A percentile compares a stretch with the other conserved stretches of the same genome.
phyloP scores from a whole-genome alignment of 2,329 filamentous ascomycete genomes.

The Ramularia endophylla region DNA sequence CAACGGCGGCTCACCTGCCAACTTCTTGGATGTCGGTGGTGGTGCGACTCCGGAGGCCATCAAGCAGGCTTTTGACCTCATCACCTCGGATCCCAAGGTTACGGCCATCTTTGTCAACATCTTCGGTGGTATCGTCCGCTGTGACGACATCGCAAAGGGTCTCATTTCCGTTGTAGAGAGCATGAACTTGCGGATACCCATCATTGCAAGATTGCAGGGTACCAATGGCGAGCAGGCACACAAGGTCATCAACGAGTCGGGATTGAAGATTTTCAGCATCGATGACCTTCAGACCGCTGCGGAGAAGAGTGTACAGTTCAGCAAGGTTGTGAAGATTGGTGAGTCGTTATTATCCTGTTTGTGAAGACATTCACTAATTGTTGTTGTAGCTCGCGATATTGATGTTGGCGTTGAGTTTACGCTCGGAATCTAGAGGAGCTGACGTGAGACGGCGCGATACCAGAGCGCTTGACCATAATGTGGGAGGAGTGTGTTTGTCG shows the following conservation, averaged over 20 bases:
- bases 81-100: conserved; percentile 97
- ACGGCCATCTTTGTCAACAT: conserved; percentile 99
- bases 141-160: conserved; percentile 93
- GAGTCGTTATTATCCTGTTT: conserved; percentile 37
- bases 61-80: conserved; percentile 95
- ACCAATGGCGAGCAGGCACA: conserved; percentile 97
- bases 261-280: conserved; percentile 99
- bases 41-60: conserved; percentile 96
- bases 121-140: conserved; percentile 97
- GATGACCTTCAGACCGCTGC: conserved; percentile 96
- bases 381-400: conserved; percentile 70
- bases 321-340: conserved; percentile 98
- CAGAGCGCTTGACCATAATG: too few species aligned
- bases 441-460: too few species aligned
- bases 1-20: conserved; percentile 90
- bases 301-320: conserved; percentile 98
- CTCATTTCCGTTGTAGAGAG: conserved; percentile 90
- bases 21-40: conserved; percentile 98
- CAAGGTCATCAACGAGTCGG: conserved; percentile 89
- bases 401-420: conserved; percentile 96
- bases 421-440: conserved; percentile 69
- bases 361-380: conserved; percentile 17
- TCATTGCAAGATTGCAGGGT: conserved; percentile 94
- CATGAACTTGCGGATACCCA: conserved; percentile 93
- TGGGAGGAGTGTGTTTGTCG: too few species aligned